Conservation (phyloP, 106 monocot species). For the Dioscorea zingiberensis region DNA sequence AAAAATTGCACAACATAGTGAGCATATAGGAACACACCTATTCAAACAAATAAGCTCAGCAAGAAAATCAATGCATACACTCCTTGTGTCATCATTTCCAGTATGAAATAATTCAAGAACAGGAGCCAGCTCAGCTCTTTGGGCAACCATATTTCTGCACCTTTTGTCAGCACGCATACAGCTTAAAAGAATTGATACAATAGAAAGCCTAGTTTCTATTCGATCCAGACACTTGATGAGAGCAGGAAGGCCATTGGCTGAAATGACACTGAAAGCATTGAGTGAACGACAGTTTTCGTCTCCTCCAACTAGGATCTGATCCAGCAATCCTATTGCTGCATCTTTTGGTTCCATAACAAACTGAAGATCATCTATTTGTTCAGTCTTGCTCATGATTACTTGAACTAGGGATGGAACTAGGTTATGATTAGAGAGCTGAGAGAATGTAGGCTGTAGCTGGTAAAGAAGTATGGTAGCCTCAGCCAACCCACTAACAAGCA, state of each 20-base stretch:
- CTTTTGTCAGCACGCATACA: constrained; percentile 48
- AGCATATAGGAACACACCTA: constrained; percentile 16
- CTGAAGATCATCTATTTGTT: constrained; percentile 15
- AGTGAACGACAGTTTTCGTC: constrained; percentile 26
- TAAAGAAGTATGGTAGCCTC: constrained; percentile 36
- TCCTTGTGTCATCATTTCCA: constrained; percentile 35
- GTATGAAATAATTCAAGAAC: constrained; percentile 52
- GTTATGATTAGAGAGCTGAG: constrained; percentile 27
- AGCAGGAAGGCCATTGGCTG: constrained; percentile 37
- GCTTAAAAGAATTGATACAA: constrained; percentile 40
- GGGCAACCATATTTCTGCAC: constrained; percentile 39
- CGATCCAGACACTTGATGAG: constrained; percentile 29
- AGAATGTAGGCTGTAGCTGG: constrained; percentile 28
- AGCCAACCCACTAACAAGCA: constrained; percentile 38
- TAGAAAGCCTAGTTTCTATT: constrained; percentile 24
- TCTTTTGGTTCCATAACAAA: constrained; percentile 33
- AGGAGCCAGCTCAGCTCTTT: constrained; percentile 25
- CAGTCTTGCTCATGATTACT: constrained; percentile 26
- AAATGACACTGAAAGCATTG: constrained; percentile 31
- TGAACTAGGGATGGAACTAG: constrained; percentile 36
- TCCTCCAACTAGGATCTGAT: constrained; percentile 32
- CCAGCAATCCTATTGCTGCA: constrained; percentile 32
- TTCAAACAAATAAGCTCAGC: constrained; percentile 36
- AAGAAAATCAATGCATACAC: constrained; percentile 45
- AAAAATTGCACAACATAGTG: neutral